Evolutionary conservation across 1,284 basidiomycete species (phyloP).

Genomic region (Coniophora puteana): DNA sequence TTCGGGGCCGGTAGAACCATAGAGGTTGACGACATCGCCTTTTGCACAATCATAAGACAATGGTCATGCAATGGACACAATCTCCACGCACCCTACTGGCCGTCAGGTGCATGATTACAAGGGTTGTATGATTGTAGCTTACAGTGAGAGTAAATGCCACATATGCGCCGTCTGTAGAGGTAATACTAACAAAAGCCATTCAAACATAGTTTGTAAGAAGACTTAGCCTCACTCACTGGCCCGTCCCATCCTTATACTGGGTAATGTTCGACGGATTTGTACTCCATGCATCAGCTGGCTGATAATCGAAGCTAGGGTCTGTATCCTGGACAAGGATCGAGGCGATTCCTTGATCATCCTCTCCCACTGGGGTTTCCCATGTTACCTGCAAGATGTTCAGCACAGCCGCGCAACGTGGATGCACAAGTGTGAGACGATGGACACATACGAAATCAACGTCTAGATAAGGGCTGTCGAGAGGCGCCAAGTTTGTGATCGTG

Average conservation of each 20-base stretch:
- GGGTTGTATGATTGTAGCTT: constrained; percentile 1
- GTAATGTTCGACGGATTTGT: background rate
- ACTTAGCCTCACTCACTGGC: constrained; percentile 13
- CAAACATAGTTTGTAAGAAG: too few relatives aligned
- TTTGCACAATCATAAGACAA: background rate
- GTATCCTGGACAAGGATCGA: constrained; percentile 3
- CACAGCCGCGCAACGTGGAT: too few relatives aligned
- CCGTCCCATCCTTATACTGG: constrained; percentile 4
- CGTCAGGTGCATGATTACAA: too few relatives aligned
- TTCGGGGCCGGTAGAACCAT: constrained; percentile 17
- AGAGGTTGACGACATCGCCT: constrained; percentile 19
- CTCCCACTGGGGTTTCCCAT: constrained; percentile 1
- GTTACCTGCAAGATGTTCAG: constrained; percentile 4
- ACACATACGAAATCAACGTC: background rate
- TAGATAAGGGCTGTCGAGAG: background rate
- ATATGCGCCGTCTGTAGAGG: constrained; percentile 13
- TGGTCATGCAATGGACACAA: background rate
- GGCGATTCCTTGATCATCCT: background rate
- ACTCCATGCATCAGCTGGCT: background rate
- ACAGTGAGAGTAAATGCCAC: constrained; percentile 16
- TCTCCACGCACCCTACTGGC: background rate
- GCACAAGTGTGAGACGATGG: too few relatives aligned
- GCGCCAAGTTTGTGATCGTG: constrained; percentile 13
- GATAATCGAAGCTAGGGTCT: constrained; percentile 2
- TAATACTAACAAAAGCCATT: too few relatives aligned